phyloP scores from a whole-genome alignment of 1,284 basidiomycete species.

The Apiotrichum porosum region DNA sequence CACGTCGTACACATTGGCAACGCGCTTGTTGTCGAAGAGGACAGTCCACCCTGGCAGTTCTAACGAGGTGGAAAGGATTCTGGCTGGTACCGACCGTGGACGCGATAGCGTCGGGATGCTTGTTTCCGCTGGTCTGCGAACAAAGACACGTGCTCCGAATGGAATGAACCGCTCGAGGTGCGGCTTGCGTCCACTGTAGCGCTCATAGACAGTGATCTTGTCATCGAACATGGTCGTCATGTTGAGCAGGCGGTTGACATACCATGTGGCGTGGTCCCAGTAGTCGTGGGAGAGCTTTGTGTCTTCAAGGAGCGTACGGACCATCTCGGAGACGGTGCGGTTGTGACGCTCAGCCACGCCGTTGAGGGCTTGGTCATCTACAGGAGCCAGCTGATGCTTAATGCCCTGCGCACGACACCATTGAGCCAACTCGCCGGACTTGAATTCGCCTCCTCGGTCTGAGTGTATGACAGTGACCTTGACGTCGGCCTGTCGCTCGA shows the following conservation, averaged over 20 bases:
- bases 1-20: too few relatives aligned
- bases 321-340: conserved; percentile 26
- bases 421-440: background rate
- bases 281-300: background rate
- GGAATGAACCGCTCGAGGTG: background rate
- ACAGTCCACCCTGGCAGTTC: too few relatives aligned
- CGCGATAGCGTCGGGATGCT: too few relatives aligned
- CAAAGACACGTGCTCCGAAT: background rate
- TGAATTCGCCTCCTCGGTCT: conserved; percentile 3
- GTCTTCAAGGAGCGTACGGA: conserved; percentile 5
- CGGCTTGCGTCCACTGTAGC: background rate
- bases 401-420: conserved; percentile 5
- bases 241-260: conserved; percentile 12
- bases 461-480: background rate
- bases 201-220: conserved; percentile 6
- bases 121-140: too few relatives aligned
- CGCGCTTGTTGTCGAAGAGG: too few relatives aligned
- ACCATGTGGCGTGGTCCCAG: conserved; percentile 12
- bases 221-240: conserved; percentile 1
- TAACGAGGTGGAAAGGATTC: too few relatives aligned
- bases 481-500: conserved; percentile 1
- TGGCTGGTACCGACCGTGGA: too few relatives aligned
- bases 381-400: background rate
- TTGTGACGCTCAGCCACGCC: conserved; percentile 35
- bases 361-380: conserved; percentile 33